Base-by-base conservation (phyloP, 208 protist genomes). In the Wallacemonas sp. region DNA sequence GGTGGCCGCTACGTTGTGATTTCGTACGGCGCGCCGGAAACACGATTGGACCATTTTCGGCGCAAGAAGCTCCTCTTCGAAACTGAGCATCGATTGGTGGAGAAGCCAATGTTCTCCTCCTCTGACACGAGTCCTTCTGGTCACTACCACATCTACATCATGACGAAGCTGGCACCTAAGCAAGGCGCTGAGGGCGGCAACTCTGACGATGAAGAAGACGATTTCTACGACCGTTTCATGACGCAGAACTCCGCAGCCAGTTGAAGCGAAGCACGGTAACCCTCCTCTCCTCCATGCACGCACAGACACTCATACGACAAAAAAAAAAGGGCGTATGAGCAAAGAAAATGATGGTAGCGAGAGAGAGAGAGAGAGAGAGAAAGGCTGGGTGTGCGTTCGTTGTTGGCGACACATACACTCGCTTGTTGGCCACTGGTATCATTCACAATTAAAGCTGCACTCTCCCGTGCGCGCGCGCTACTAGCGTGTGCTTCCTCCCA, bases 211-310 rank as follows among this genome's bases (percentile, higher is more conserved):
- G 87, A 96, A n/a, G 88, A 96, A 14, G 91, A 96, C 61, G 91
- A 96, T 64, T 96, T 96, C 56, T 96, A 96, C 65, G 91, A 96
- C 68, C 88, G 88, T 33, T 96, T 96, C 72, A 94, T 94, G 88
- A 89, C 83, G n/a, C 85, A 91, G 38, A 84, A 88, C 42, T 63
- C 68, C 3, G 69, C 82, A 12, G 61, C 71, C 2, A 73, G 53
- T 59, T 85, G 56, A 72, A n/a, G n/a, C n/a, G n/a, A n/a, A n/a
- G n/a, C n/a, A n/a, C n/a, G n/a, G n/a, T n/a, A n/a, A n/a, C n/a
- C n/a, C n/a, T n/a, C n/a, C n/a, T n/a, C n/a, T n/a, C n/a, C n/a
- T n/a, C n/a, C n/a, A n/a, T n/a, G n/a, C n/a, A n/a, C n/a, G n/a
- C n/a, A n/a, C n/a, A n/a, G n/a, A n/a, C n/a, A n/a, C n/a, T n/a